Evolutionary conservation across 2,329 filamentous ascomycete genomes (phyloP), one percentile per base, ranked within the genome.

Genomic region (Chalaropsis ovoidea): DNA sequence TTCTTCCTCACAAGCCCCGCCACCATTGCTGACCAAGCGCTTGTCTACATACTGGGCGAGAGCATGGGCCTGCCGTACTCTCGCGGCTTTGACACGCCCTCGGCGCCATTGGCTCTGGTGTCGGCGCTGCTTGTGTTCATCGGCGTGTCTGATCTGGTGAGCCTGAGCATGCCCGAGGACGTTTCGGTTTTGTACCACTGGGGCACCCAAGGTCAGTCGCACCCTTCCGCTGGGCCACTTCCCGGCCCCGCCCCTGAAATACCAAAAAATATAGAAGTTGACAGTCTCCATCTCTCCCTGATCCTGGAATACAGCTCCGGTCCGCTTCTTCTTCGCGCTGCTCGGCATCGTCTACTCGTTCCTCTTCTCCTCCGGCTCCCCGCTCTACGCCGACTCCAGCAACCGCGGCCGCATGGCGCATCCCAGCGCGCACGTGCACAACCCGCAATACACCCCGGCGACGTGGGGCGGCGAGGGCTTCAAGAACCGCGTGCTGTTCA

Each of bases 401-500:
- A 64, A 70, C 60, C 70, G 71, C 63, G 73, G 72, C 54, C 72
- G 72, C 68, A 70, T 76, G 64, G 68, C 74, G n/a, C 74, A 76
- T 70, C 75, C 76, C 0, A 70, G 72, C 3, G 71, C 74, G 0
- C 71, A 73, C 69, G 27, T 70, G 13, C 69, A 72, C 63, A 76
- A 75, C 66, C 73, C 75, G 15, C 67, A 71, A 35, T 77, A 77
- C 69, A 69, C 73, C 63, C 74, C 76, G 42, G 72, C 74, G 61
- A 71, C 74, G 72, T 81, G 75, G 80, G 85, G 76, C 69, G 79
- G 84, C 62, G 86, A 91, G 68, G 82, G 83, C 27, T 75, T 96
- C 71, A 90, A 92, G 77, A 95, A 95, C 73, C 83, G 90, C 62
- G 78, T 95, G 49, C 84, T 95, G 49, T 95, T 96, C 73, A 86